phyloP scores from a whole-genome alignment of 441 rosid genomes.

The Iberis amara region DNA sequence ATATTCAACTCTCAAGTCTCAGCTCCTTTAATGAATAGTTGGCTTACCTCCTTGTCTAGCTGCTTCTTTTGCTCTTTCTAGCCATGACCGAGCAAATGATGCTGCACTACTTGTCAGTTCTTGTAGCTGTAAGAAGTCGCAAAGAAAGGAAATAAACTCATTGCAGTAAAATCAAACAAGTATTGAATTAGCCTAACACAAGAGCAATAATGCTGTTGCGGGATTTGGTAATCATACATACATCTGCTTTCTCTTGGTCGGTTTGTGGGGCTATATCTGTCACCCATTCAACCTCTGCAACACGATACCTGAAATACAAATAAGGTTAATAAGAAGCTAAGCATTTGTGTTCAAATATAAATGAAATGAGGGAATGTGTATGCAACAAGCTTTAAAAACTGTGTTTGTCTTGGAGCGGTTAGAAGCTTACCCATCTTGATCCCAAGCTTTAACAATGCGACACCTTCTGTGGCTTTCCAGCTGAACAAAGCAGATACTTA shows the following conservation, averaged over 20 bases:
- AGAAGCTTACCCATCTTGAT: conserved; percentile 94
- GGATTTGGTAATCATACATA: conserved; percentile 31
- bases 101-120: conserved; percentile 59
- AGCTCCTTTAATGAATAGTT: conserved; percentile 2
- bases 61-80: conserved; percentile 62
- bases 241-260: conserved; percentile 46
- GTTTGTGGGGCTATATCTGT: conserved; percentile 54
- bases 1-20: background rate
- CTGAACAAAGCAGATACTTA: conserved; percentile 35
- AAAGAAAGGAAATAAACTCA: conserved; percentile 7
- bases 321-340: conserved; percentile 19
- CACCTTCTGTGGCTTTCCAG: conserved; percentile 87
- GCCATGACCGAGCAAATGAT: conserved; percentile 63
- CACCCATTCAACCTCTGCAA: conserved; percentile 93
- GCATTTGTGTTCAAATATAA: conserved; percentile 4
- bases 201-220: conserved; percentile 6
- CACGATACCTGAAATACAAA: conserved; percentile 57
- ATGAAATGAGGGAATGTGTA: background rate
- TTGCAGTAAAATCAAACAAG: no score
- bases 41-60: conserved; percentile 60
- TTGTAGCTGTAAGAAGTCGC: conserved; percentile 51
- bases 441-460: conserved; percentile 63
- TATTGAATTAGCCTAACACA: background rate
- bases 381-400: background rate
- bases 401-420: no score